These are phyloP conservation scores for Hygrophoropsis aurantiaca DNA, from an alignment of 768 basidiomycete genomes.

Conservation along the genomic window DNA sequence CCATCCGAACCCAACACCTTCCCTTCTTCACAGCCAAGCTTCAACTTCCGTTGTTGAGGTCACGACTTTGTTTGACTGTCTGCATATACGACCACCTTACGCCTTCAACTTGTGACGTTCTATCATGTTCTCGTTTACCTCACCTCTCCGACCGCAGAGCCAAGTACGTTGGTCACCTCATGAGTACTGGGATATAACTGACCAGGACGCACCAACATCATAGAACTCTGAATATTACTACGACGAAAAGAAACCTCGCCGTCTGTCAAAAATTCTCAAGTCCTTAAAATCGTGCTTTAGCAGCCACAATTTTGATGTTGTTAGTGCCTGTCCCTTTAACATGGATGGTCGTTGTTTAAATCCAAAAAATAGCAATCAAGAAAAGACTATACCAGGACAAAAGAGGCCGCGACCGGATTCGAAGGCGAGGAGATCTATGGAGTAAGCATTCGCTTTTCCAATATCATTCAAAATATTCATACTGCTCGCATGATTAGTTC, in stretches of 20 bases:
- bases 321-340: slow-evolving; percentile 5
- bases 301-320: slow-evolving; percentile 9
- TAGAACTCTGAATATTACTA: slow-evolving; percentile 7
- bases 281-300: slow-evolving; percentile 22
- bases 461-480: background rate
- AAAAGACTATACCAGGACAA: slow-evolving; percentile 9
- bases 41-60: background rate
- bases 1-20: background rate
- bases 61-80: background rate
- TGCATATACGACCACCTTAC: background rate
- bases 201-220: too few relatives aligned
- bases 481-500: slow-evolving; percentile 8
- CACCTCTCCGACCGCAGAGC: background rate
- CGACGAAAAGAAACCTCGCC: slow-evolving; percentile 10
- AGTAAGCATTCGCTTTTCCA: slow-evolving; percentile 9
- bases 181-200: too few relatives aligned
- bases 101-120: slow-evolving; percentile 2
- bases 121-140: slow-evolving; percentile 7
- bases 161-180: too few relatives aligned
- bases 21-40: background rate
- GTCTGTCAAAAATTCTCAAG: slow-evolving; percentile 5
- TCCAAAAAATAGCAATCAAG: slow-evolving; percentile 10
- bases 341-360: background rate
- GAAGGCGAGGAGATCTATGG: slow-evolving; percentile 17
- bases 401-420: slow-evolving; percentile 15